Base-by-base conservation (phyloP, 208 protist genomes). In the Crithidia acanthocephali region DNA sequence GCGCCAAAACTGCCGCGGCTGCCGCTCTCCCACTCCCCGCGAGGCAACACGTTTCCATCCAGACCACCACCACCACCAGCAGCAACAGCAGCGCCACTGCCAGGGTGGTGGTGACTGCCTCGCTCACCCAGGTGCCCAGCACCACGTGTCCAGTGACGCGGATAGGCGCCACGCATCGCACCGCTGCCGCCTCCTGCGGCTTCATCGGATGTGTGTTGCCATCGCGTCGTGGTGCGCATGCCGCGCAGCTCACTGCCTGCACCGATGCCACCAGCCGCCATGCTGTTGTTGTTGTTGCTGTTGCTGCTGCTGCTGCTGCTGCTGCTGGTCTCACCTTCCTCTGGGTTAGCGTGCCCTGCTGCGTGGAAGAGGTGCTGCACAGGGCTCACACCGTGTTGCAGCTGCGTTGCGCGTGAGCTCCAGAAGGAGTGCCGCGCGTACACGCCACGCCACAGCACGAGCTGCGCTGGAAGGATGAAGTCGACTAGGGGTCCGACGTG, bases 401-500 rank as follows among this genome's bases (percentile, higher is more conserved):
- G 70, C 71, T 76, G 68, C 4, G 37, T 8, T 20, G 50, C 53
- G 28, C 80, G 72, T 51, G 47, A 68, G 20, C 25, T 57, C 72
- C 73, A 84, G 62, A 84, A 89, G 16, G 71, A 79, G 40, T 90
- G 76, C 10, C 85, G 85, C 0, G 79, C 33, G 67, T 84, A 85
- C 6, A 78, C 80, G 1, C 50, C 35, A n/a, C 71, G 65, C 85
- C 85, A 90, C 11, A 83, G 23, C 7, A 27, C 44, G 7, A 90
- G 52, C 56, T 81, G 67, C 2, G 56, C n/a, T 0, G 53, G 78
- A 2, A 64, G 68, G 20, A 86, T 44, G 3, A 66, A 57, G 51
- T 87, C 74, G n/a, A 90, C 32, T n/a, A 90, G 79, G 11, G 85
- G 85, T 0, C 85, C 85, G 42, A 90, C 67, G 11, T 64, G 1